Conservation (phyloP, 305 asterid species). For the Fraxinus platypoda region DNA sequence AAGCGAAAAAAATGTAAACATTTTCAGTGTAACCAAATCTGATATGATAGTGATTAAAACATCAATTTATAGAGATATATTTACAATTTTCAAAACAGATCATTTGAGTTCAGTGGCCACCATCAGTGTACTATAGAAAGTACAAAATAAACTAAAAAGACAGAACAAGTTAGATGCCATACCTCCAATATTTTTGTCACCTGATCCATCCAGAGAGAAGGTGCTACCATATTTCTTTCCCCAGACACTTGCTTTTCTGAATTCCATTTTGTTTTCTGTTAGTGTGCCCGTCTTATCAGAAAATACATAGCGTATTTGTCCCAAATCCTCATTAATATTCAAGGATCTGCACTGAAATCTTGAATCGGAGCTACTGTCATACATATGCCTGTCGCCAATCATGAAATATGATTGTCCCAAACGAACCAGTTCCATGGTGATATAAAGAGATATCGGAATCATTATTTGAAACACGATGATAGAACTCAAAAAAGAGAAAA, state of each 20-base stretch:
- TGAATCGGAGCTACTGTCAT: conserved; percentile 60
- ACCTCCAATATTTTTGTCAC: conserved; percentile 56
- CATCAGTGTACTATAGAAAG: background rate
- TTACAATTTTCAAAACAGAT: background rate
- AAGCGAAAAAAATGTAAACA: background rate
- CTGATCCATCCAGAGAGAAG: conserved; percentile 35
- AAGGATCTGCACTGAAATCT: conserved; percentile 97
- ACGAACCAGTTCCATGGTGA: conserved; percentile 98
- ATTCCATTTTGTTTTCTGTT: conserved; percentile 98
- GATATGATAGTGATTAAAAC: background rate
- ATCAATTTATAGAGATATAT: background rate
- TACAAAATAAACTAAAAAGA: background rate
- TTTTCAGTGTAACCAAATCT: background rate
- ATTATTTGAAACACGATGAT: conserved; percentile 95
- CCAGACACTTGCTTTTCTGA: conserved; percentile 78
- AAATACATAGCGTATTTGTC: conserved; percentile 87
- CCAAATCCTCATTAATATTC: conserved; percentile 98
- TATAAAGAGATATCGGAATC: conserved; percentile 97
- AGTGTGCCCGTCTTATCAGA: conserved; percentile 97
- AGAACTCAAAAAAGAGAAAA: conserved; percentile 92
- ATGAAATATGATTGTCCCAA: conserved; percentile 96
- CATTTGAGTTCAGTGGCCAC: conserved; percentile 5
- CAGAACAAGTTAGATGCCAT: conserved; percentile 13
- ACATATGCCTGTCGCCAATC: conserved; percentile 92
- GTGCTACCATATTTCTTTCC: conserved; percentile 66